Conservation (phyloP, 768 basidiomycete genomes). For the Suillus placidus region DNA sequence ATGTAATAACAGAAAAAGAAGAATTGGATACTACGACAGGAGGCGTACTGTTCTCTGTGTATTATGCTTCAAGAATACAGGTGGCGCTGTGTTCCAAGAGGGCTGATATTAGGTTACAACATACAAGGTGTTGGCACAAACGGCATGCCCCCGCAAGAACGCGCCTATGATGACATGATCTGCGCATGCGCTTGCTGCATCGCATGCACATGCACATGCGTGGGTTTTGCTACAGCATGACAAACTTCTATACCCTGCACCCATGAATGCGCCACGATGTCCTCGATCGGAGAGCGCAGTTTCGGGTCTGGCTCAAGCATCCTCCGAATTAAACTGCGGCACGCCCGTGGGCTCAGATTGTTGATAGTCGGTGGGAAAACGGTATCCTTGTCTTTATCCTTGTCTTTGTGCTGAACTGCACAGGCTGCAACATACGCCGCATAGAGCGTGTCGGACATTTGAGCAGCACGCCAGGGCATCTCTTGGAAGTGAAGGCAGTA, state of each 20-base stretch:
- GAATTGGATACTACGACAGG: conserved; percentile 11
- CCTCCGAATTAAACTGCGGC: conserved; percentile 78
- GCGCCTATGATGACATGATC: conserved; percentile 22
- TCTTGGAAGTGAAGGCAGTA: conserved; percentile 99
- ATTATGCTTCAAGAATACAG: conserved; percentile 14
- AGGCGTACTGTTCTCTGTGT: conserved; percentile 26
- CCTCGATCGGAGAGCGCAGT: conserved; percentile 73
- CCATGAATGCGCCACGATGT: conserved; percentile 79
- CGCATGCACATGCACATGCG: conserved; percentile 73
- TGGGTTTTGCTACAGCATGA: conserved; percentile 60
- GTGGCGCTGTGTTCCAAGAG: conserved; percentile 5
- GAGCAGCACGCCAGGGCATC: conserved; percentile 96
- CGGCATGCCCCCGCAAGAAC: neutral
- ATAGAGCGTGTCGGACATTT: conserved; percentile 79
- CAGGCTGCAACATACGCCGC: conserved; percentile 64
- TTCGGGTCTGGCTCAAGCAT: conserved; percentile 97
- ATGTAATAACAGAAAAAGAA: conserved; percentile 8
- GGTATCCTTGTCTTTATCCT: conserved; percentile 27
- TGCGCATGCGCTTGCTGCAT: conserved; percentile 59
- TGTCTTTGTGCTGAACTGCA: conserved; percentile 24
- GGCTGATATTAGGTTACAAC: conserved; percentile 6
- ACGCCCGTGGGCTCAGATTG: conserved; percentile 86
- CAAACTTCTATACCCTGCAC: conserved; percentile 82
- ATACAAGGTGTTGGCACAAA: conserved; percentile 11
- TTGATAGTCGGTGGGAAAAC: conserved; percentile 71